Conservation (phyloP, 805 yeast species). For the Metschnikowia corniflorae region DNA sequence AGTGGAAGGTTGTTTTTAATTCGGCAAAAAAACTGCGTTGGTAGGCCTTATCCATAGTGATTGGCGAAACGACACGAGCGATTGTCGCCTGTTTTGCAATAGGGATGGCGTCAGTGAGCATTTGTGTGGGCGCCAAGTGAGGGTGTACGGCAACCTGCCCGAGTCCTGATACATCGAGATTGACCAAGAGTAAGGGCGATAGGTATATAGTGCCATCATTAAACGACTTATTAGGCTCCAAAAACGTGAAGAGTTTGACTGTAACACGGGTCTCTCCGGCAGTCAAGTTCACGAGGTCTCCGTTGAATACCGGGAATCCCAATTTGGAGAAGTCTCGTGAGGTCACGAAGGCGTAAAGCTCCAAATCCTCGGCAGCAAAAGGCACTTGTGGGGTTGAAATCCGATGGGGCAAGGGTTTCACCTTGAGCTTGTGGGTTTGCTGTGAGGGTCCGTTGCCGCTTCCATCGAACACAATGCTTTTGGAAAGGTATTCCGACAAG, state of each 20-base stretch:
- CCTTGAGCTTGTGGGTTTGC: slow-evolving; percentile 17
- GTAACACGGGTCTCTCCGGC: slow-evolving; percentile 16
- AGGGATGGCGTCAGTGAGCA: slow-evolving; percentile 32
- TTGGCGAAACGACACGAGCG: slow-evolving; percentile 65
- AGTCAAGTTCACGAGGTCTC: slow-evolving; percentile 52
- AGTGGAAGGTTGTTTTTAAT: slow-evolving; percentile 59
- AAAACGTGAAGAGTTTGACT: slow-evolving; percentile 52
- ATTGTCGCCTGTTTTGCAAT: slow-evolving; percentile 63
- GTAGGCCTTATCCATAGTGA: slow-evolving; percentile 58
- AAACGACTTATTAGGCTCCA: slow-evolving; percentile 55
- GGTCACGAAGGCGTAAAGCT: slow-evolving; percentile 40
- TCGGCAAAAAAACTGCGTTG: slow-evolving; percentile 61
- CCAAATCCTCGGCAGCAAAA: slow-evolving; percentile 34
- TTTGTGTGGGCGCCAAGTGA: slow-evolving; percentile 3
- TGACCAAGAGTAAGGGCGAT: slow-evolving; percentile 60
- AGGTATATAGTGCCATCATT: slow-evolving; percentile 42
- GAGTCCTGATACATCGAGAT: slow-evolving; percentile 44
- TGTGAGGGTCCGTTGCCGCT: not conserved
- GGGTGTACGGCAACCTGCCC: slow-evolving; percentile 20
- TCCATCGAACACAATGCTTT: slow-evolving; percentile 23
- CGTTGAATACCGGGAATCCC: slow-evolving; percentile 62
- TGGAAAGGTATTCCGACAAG: slow-evolving; percentile 32
- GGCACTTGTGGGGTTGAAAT: slow-evolving; percentile 21
- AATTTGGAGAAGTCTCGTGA: slow-evolving; percentile 46
- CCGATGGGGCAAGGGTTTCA: slow-evolving; percentile 29